Conservation (phyloP, 768 basidiomycete genomes). For the Mycena capillaripes region DNA sequence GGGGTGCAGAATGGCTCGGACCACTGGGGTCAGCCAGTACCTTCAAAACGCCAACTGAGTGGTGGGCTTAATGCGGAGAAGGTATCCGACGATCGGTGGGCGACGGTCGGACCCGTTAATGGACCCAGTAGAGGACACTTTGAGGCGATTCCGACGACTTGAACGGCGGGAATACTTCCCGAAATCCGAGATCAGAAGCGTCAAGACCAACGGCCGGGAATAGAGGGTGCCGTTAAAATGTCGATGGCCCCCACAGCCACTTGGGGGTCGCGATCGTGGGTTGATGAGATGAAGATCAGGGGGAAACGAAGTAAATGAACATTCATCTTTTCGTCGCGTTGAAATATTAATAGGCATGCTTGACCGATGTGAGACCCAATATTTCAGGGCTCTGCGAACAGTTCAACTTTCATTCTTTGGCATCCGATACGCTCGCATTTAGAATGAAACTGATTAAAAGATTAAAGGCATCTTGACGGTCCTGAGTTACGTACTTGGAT, state of each 20-base stretch:
- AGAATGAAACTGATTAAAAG: background rate
- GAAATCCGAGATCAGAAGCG: background rate
- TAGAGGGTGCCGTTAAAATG: background rate
- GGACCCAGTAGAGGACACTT: background rate
- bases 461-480: constrained; percentile 4
- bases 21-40: background rate
- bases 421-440: background rate
- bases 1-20: background rate
- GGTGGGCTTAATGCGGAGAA: background rate
- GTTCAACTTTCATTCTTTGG: background rate
- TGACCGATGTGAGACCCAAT: background rate
- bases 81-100: constrained; percentile 10
- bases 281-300: background rate
- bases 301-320: background rate
- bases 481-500: background rate
- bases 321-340: background rate
- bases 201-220: background rate
- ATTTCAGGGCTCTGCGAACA: background rate
- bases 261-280: background rate
- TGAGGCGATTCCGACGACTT: background rate
- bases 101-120: background rate
- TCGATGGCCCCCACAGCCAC: background rate
- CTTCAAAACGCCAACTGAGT: background rate
- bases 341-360: background rate
- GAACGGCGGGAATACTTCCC: background rate